Evolutionary conservation across 768 basidiomycete species (phyloP).

Genomic region (Russula emetica): DNA sequence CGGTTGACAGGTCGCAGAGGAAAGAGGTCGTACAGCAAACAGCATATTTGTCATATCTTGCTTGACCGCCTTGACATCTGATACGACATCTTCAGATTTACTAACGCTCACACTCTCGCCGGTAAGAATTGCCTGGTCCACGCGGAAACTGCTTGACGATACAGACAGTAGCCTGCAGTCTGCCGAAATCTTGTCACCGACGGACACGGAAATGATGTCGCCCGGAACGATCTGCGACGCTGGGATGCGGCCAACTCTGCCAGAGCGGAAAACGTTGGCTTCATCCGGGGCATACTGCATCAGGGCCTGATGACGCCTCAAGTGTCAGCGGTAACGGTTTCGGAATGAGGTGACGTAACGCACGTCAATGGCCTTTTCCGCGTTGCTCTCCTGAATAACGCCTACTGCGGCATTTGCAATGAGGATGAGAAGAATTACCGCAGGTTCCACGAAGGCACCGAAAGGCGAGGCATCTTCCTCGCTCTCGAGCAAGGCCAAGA

Average conservation of each 20-base stretch:
- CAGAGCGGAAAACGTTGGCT: slow-evolving; percentile 80
- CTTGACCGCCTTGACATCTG: slow-evolving; percentile 80
- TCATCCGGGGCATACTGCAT: slow-evolving; percentile 98
- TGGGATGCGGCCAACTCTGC: slow-evolving; percentile 66
- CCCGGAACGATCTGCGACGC: slow-evolving; percentile 91
- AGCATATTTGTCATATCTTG: slow-evolving; percentile 98
- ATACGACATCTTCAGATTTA: slow-evolving; percentile 67
- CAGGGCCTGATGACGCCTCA: slow-evolving; percentile 58
- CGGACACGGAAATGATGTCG: slow-evolving; percentile 85
- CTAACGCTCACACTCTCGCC: slow-evolving; percentile 89
- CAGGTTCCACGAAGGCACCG: slow-evolving; percentile 91
- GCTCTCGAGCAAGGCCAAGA: slow-evolving; percentile 85
- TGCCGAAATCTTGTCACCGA: slow-evolving; percentile 94
- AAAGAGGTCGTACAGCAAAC: slow-evolving; percentile 61
- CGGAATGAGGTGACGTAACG: slow-evolving; percentile 33
- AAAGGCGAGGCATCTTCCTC: slow-evolving; percentile 58
- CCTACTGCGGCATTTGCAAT: slow-evolving; percentile 97
- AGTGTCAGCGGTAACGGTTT: not conserved
- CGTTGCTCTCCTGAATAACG: slow-evolving; percentile 94
- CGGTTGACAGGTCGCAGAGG: not conserved
- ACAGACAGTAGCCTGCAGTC: slow-evolving; percentile 88
- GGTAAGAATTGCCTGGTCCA: slow-evolving; percentile 96
- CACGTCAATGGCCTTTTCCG: slow-evolving; percentile 96
- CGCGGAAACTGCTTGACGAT: slow-evolving; percentile 87
- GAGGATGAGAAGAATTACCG: slow-evolving; percentile 92